Evolutionary conservation across 129 eudicot species (phyloP), one percentile per base, ranked within the genome.

Genomic region (Pulicaria dysenterica): DNA sequence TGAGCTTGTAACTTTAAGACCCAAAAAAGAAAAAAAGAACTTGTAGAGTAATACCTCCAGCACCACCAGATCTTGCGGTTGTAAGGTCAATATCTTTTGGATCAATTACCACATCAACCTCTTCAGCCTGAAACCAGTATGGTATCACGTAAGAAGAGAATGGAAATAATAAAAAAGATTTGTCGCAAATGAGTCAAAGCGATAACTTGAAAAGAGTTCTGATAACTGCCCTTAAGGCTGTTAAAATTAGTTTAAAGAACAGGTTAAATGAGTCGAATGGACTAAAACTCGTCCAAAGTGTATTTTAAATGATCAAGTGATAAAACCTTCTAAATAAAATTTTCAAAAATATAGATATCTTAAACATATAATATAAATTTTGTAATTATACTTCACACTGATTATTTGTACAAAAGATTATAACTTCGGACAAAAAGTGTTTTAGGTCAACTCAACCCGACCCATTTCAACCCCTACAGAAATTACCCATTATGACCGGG

Each of bases 41-140:
- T 12, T 71, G 44, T 36, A 76, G 69, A 46, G 51, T 88, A 88
- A 65, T 90, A 95, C 99, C 99, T 90, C 99, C 99, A 78, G 99
- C 99, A 72, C 99, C 99, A 75, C 99, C 99, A 45, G 99, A 90
- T 57, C 99, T 84, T 57, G 99, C 96, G 60, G 97, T 90, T 38
- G 99, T 88, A 79, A 95, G 96, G 78, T 95, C 99, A 68, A 95
- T 95, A 64, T 95, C 99, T 84, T 95, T 95, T 66, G 99, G 97
- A 82, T 95, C 97, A 74, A 94, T 95, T 60, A 80, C 94, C 79
- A 95, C 91, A 53, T 95, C 99, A 60, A 95, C 96, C 84, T 95
- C 99, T 81, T 95, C 97, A 56, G 86, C 99, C 99, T 95, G 94
- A 74, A 69, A 72, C 41, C 67, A 55, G 12, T 17, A 64, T n/a